phyloP scores from a whole-genome alignment of 164 flowering plant genomes.

The Sextonia rubra region DNA sequence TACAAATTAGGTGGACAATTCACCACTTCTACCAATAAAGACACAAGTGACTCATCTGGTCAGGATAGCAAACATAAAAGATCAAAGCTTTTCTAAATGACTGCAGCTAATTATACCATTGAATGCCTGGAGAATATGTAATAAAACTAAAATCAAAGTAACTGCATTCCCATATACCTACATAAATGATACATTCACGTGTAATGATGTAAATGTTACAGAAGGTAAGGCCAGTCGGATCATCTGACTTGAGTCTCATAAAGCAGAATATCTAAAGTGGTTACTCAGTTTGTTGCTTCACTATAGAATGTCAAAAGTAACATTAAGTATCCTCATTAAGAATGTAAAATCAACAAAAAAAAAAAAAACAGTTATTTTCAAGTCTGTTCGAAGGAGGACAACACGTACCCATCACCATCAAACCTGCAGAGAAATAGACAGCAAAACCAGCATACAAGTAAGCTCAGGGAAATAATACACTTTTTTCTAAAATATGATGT shows the following conservation, averaged over 20 bases:
- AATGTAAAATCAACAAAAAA: background rate
- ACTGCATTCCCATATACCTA: no score
- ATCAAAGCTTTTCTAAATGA: no score
- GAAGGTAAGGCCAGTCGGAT: background rate
- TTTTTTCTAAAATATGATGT: background rate
- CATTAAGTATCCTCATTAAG: background rate
- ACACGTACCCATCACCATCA: constrained; percentile 94
- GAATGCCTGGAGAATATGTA: no score
- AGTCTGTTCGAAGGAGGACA: constrained; percentile 3
- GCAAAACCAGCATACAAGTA: constrained; percentile 7
- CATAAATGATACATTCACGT: no score
- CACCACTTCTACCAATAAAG: no score
- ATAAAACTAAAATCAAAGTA: no score
- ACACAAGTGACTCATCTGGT: no score
- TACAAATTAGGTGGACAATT: no score
- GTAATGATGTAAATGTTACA: no score
- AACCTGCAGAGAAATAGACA: constrained; percentile 60
- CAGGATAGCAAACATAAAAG: no score
- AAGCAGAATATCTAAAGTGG: background rate
- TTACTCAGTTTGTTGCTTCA: background rate
- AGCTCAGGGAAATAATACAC: background rate
- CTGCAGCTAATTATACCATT: no score
- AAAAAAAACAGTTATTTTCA: background rate
- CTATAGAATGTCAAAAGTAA: background rate
- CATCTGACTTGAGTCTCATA: background rate